Percentiles rank a stretch among this genome's conserved stretches.
Conservation (phyloP, 495 filamentous ascomycete species). For the Tuber magnatum region DNA sequence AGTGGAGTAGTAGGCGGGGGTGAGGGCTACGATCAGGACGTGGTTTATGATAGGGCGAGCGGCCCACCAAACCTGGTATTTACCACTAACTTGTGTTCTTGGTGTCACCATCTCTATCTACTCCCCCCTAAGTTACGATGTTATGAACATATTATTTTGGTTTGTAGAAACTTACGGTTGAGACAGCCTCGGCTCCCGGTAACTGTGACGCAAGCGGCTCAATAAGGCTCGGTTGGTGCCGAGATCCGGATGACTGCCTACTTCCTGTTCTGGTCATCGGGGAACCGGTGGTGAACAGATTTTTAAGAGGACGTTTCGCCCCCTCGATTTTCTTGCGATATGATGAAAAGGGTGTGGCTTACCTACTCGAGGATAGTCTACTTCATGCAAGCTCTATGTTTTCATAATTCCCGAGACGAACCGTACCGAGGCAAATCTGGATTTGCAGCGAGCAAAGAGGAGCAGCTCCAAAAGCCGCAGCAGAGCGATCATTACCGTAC, state of each 20-base stretch:
- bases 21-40: too few relatives aligned
- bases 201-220: background rate
- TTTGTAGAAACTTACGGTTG: background rate
- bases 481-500: background rate
- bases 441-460: background rate
- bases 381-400: background rate
- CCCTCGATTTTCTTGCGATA: background rate
- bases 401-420: background rate
- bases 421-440: background rate
- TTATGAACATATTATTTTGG: background rate
- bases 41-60: background rate
- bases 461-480: background rate
- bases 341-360: background rate
- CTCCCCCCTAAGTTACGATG: background rate
- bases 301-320: background rate
- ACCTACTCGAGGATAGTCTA: background rate
- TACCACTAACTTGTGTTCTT: background rate
- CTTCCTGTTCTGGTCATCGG: background rate
- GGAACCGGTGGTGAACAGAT: too few relatives aligned
- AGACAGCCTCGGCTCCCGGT: background rate
- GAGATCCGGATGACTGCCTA: background rate
- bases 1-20: background rate
- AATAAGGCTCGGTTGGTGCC: background rate
- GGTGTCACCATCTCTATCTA: background rate
- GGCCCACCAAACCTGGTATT: background rate